Conservation (phyloP, 176 grass and related monocot species). For the Calamus simplicifolius region DNA sequence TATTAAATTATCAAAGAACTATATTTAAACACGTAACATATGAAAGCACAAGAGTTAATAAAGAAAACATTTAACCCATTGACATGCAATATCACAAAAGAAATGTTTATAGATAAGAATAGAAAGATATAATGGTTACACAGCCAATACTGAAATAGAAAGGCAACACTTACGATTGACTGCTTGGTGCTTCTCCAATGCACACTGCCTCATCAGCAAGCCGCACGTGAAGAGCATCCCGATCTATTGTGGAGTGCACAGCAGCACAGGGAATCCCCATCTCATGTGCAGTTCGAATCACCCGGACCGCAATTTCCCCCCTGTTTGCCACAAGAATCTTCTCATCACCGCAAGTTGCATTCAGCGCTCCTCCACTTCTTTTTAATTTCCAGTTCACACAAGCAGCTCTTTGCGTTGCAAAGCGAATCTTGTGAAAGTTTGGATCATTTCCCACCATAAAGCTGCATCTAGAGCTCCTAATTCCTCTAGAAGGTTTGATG, state of each 20-base stretch:
- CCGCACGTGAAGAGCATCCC: constrained; percentile 39
- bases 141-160: not conserved
- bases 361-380: constrained; percentile 18
- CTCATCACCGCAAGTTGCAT: constrained; percentile 14
- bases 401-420: constrained; percentile 4
- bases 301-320: constrained; percentile 48
- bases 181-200: constrained; percentile 52
- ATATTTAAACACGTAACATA: too few species aligned
- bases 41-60: too few species aligned
- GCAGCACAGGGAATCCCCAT: constrained; percentile 46
- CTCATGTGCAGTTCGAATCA: constrained; percentile 49
- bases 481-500: constrained; percentile 20
- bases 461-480: constrained; percentile 33
- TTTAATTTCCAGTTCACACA: constrained; percentile 12
- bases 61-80: too few species aligned
- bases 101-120: not conserved
- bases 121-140: not conserved
- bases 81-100: not conserved
- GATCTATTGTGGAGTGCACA: constrained; percentile 46
- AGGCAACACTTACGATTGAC: constrained; percentile 36
- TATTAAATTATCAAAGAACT: not conserved
- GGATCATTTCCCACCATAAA: constrained; percentile 21
- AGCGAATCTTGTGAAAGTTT: constrained; percentile 21
- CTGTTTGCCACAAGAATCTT: constrained; percentile 49
- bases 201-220: constrained; percentile 44